Conservation (phyloP, 2,329 filamentous ascomycete genomes). For the Geosmithia flava region DNA sequence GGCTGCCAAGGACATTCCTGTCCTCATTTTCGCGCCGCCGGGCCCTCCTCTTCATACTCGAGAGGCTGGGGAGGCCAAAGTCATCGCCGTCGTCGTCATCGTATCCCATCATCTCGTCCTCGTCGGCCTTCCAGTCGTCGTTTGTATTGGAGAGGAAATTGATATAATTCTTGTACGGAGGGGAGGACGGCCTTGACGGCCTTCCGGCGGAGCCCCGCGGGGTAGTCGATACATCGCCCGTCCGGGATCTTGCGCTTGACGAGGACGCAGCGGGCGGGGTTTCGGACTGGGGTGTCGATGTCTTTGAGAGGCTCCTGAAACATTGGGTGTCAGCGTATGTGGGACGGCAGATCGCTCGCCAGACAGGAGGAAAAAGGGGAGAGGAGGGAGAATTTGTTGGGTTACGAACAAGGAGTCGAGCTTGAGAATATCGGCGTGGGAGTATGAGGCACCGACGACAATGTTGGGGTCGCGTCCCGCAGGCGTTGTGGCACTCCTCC, state of each 20-base stretch:
- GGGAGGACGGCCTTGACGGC: constrained; percentile 25
- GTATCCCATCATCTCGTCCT: constrained; percentile 67
- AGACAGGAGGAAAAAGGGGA: background rate
- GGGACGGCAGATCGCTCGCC: background rate
- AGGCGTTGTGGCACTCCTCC: constrained; percentile 29
- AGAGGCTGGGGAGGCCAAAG: constrained; percentile 85
- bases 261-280: constrained; percentile 59
- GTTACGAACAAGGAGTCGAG: constrained; percentile 61
- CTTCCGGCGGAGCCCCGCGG: constrained; percentile 16
- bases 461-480: constrained; percentile 49
- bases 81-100: constrained; percentile 88
- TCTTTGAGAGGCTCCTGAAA: constrained; percentile 44
- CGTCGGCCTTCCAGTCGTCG: constrained; percentile 68
- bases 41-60: constrained; percentile 73
- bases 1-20: constrained; percentile 13
- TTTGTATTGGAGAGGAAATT: constrained; percentile 73
- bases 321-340: constrained; percentile 5
- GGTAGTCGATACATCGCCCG: constrained; percentile 43
- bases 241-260: constrained; percentile 27
- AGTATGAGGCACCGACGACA: constrained; percentile 90
- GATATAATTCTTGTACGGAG: constrained; percentile 63
- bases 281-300: constrained; percentile 50
- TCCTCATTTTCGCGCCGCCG: constrained; percentile 35
- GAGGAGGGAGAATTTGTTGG: background rate
- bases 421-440: constrained; percentile 88